A percentile compares a stretch with the other conserved stretches of the same genome.
Conservation (phyloP, 768 basidiomycete genomes). For the Tricholoma flavovirens region DNA sequence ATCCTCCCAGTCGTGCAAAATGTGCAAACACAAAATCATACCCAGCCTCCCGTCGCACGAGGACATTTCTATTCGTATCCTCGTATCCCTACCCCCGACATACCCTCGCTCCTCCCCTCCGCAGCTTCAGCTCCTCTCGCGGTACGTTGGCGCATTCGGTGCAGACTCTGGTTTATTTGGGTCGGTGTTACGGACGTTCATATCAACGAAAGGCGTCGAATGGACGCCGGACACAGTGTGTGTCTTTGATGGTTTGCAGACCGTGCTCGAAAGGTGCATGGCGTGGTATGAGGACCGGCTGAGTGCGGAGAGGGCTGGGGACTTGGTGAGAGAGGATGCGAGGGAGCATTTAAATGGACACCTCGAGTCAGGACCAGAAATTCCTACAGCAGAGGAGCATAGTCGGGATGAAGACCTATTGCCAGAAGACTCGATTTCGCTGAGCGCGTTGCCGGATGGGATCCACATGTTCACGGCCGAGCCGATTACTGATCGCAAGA, state of each 20-base stretch:
- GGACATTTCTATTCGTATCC: conserved; percentile 43
- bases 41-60: conserved; percentile 50
- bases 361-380: conserved; percentile 4
- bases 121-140: conserved; percentile 79
- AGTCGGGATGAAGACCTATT: not conserved
- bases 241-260: conserved; percentile 84
- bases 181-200: conserved; percentile 70
- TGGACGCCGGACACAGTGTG: conserved; percentile 71
- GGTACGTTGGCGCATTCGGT: conserved; percentile 76
- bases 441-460: conserved; percentile 41
- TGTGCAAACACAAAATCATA: conserved; percentile 18
- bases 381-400: conserved; percentile 3
- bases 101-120: conserved; percentile 72
- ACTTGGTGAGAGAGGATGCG: conserved; percentile 50
- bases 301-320: conserved; percentile 47
- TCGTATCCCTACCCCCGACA: conserved; percentile 50
- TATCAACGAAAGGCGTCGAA: conserved; percentile 72
- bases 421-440: conserved; percentile 10
- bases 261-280: conserved; percentile 58
- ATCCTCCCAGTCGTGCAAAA: not conserved
- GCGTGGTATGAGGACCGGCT: conserved; percentile 70
- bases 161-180: conserved; percentile 74
- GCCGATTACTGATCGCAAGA: conserved; percentile 82
- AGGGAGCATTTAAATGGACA: conserved; percentile 18
- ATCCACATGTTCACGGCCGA: conserved; percentile 68